Conservation (phyloP, 2,329 filamentous ascomycete species). For the Aureobasidium sp. region DNA sequence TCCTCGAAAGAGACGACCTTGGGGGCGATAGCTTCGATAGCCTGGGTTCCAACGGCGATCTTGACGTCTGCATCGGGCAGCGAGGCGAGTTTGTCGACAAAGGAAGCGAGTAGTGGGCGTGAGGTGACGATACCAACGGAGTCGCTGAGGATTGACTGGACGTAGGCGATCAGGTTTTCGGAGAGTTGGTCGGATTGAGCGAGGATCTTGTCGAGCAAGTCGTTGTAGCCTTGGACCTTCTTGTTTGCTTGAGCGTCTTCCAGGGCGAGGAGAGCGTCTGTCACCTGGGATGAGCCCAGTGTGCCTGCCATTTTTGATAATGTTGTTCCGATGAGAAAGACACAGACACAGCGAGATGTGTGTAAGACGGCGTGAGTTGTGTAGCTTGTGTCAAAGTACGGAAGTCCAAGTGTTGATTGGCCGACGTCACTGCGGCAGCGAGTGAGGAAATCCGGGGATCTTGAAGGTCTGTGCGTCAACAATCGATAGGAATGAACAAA, state of each 20-base stretch:
- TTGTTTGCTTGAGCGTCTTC: constrained; percentile 41
- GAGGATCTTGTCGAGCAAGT: constrained; percentile 51
- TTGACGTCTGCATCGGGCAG: constrained; percentile 58
- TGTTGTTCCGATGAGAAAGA: no score
- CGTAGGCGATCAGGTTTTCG: constrained; percentile 60
- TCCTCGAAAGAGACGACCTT: constrained; percentile 73
- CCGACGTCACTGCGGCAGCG: no score
- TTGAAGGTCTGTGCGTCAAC: not conserved
- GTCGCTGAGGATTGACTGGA: constrained; percentile 57
- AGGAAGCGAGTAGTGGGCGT: constrained; percentile 60
- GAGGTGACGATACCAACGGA: constrained; percentile 69
- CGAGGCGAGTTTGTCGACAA: constrained; percentile 56
- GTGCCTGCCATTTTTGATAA: constrained; percentile 2
- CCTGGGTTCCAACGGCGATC: constrained; percentile 64
- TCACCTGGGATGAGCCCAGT: constrained; percentile 30
- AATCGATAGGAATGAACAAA: not conserved
- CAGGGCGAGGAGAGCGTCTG: constrained; percentile 42
- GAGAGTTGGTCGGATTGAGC: constrained; percentile 40
- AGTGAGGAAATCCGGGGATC: not conserved
- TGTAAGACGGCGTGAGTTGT: not conserved
- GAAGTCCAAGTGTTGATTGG: not conserved
- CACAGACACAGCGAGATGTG: not conserved
- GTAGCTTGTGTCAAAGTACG: not conserved
- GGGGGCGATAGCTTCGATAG: constrained; percentile 60
- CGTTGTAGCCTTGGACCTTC: constrained; percentile 50